Conservation (phyloP, 2,329 filamentous ascomycete genomes). For the Calonectria honghensis region DNA sequence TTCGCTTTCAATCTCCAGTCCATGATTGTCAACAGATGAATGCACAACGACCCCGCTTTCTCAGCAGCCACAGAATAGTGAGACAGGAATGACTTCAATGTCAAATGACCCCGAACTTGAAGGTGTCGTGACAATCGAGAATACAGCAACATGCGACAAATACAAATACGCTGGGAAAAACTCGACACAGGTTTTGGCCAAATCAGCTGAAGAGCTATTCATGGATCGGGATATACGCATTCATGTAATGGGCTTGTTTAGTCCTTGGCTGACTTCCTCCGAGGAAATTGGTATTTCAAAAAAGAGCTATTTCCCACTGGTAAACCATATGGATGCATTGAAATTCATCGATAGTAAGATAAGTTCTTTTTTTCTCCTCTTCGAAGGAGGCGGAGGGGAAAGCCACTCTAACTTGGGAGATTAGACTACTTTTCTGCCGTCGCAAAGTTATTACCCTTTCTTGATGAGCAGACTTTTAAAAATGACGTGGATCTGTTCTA, state of each 20-base stretch:
- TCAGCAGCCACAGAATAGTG: neutral
- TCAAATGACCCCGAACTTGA: constrained; percentile 9
- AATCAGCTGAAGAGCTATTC: constrained; percentile 9
- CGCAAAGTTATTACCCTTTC: neutral
- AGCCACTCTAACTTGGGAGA: neutral
- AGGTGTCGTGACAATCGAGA: constrained; percentile 8
- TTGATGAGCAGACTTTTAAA: neutral
- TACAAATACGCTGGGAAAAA: constrained; percentile 13
- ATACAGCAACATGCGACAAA: constrained; percentile 3
- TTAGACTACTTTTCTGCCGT: constrained; percentile 9
- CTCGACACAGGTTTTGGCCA: constrained; percentile 4
- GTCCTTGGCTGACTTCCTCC: constrained; percentile 4
- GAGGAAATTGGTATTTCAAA: neutral
- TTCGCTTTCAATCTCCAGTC: neutral
- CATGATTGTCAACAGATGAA: neutral
- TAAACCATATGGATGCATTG: neutral
- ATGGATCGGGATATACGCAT: constrained; percentile 2
- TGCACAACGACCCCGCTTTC: neutral
- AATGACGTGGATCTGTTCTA: neutral
- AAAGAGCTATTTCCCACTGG: neutral
- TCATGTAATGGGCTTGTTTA: neutral
- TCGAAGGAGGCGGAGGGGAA: too few relatives aligned
- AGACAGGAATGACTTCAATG: neutral
- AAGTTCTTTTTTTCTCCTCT: too few relatives aligned
- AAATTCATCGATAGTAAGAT: neutral